A percentile compares a stretch with the other conserved stretches of the same genome.
These are phyloP conservation scores for Russula emetica DNA, from an alignment of 768 basidiomycete species.

Conservation along the genomic window DNA sequence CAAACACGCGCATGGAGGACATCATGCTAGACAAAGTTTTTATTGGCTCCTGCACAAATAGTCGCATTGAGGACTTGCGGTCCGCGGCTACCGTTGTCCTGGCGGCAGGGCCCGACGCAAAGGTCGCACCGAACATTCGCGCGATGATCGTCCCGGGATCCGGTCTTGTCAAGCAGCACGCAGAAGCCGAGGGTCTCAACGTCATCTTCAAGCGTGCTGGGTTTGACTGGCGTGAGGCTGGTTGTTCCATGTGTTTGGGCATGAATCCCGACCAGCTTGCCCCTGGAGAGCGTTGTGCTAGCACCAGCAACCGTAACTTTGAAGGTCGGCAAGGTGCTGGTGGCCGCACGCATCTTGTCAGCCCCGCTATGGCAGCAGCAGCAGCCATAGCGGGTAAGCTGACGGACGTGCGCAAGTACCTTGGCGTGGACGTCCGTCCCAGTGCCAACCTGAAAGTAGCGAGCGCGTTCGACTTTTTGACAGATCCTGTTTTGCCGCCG, in stretches of 20 bases:
- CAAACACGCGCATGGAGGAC: constrained; percentile 52
- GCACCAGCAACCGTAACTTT: constrained; percentile 64
- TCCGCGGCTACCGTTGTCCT: constrained; percentile 55
- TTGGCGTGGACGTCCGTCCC: constrained; percentile 35
- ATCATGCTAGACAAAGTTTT: constrained; percentile 63
- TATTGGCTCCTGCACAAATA: constrained; percentile 66
- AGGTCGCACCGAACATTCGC: constrained; percentile 48
- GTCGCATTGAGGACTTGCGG: constrained; percentile 61
- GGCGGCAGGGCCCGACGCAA: constrained; percentile 47
- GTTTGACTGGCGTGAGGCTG: constrained; percentile 67
- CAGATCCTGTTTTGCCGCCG: constrained; percentile 48
- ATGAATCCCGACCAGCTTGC: constrained; percentile 67
- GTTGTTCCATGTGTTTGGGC: constrained; percentile 67
- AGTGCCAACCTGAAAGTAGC: constrained; percentile 60
- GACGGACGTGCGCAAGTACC: constrained; percentile 54
- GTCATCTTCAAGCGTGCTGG: constrained; percentile 60
- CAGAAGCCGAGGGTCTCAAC: constrained; percentile 61
- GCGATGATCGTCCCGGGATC: constrained; percentile 70
- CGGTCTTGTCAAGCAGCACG: constrained; percentile 60
- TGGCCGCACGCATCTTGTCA: constrained; percentile 59
- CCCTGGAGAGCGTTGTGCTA: constrained; percentile 55
- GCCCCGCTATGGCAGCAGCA: constrained; percentile 65
- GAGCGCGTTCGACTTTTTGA: constrained; percentile 72
- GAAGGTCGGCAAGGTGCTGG: constrained; percentile 60
- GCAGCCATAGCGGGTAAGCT: constrained; percentile 57